Evolutionary conservation across 2,329 filamentous ascomycete species (phyloP).

Genomic region (Hypocreales sp.): DNA sequence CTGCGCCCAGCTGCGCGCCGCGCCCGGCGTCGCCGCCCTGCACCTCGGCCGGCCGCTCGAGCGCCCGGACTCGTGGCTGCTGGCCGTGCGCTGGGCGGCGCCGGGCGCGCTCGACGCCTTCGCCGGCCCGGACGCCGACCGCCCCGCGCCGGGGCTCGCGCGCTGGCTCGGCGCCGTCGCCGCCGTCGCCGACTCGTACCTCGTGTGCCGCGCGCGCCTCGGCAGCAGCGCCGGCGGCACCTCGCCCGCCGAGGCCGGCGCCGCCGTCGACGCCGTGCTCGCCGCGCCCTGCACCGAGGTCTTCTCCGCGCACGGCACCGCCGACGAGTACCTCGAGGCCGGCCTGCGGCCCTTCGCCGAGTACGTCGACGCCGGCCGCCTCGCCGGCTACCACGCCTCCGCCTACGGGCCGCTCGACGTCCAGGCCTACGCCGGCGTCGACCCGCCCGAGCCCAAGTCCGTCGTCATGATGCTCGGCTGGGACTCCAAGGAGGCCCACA

Average conservation of each 20-base stretch:
- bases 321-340: slow-evolving; percentile 14
- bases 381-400: slow-evolving; percentile 16
- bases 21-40: slow-evolving; percentile 15
- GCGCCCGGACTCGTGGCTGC: slow-evolving; percentile 14
- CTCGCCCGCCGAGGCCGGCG: slow-evolving; percentile 7
- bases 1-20: slow-evolving; percentile 13
- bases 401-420: slow-evolving; percentile 17
- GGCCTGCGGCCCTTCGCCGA: slow-evolving; percentile 14
- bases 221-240: too few species aligned
- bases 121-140: too few species aligned
- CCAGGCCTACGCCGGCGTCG: slow-evolving; percentile 12
- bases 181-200: slow-evolving; percentile 12
- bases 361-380: slow-evolving; percentile 7
- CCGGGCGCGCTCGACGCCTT: slow-evolving; percentile 20
- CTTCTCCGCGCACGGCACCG: slow-evolving; percentile 17
- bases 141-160: slow-evolving; percentile 22
- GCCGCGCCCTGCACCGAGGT: slow-evolving; percentile 22
- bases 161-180: slow-evolving; percentile 22
- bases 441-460: slow-evolving; percentile 12
- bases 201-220: slow-evolving; percentile 10
- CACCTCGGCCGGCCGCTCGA: slow-evolving; percentile 20
- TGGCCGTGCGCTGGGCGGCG: slow-evolving; percentile 19
- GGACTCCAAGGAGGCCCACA: slow-evolving; percentile 22
- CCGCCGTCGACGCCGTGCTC: too few species aligned
- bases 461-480: slow-evolving; percentile 21